Evolutionary conservation across 352 stramenopile genomes (phyloP).

Genomic region (Pythium biforme): DNA sequence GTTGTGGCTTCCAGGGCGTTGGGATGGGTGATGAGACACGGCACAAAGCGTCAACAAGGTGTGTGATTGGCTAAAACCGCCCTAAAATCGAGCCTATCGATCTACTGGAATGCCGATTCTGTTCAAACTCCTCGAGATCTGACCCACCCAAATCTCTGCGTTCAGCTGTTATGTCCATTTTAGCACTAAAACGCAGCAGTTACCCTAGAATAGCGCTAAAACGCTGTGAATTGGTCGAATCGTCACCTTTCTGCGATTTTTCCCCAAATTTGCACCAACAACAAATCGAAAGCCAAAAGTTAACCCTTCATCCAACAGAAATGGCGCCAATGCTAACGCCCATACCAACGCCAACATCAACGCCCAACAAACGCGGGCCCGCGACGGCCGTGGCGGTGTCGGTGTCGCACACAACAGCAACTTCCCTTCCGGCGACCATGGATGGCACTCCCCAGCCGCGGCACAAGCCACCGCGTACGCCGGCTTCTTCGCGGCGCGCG

Average conservation of each 20-base stretch:
- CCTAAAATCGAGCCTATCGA: no score
- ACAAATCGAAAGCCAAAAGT: not conserved
- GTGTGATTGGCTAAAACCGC: not conserved
- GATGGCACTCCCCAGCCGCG: not conserved
- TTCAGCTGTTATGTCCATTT: not conserved
- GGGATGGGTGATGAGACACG: not conserved
- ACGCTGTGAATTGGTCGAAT: no score
- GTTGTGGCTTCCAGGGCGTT: not conserved
- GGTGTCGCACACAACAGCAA: conserved; percentile 2
- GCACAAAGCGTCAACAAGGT: not conserved
- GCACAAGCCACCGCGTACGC: not conserved
- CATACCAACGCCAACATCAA: conserved; percentile 19
- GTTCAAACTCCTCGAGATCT: not conserved
- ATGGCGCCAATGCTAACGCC: conserved; percentile 24
- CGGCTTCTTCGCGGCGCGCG: not conserved
- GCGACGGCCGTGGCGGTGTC: not conserved
- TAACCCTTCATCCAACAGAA: not conserved
- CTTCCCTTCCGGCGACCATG: not conserved
- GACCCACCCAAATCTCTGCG: not conserved
- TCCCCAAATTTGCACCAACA: no score
- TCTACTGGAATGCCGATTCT: conserved; percentile 2
- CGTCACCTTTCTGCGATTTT: no score
- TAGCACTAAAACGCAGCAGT: not conserved
- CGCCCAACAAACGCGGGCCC: conserved; percentile 16
- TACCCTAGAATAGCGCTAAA: no score